Evolutionary conservation across 164 flowering plant species (phyloP), one percentile per base, ranked within the genome.

Genomic region (Aristolochia californica): DNA sequence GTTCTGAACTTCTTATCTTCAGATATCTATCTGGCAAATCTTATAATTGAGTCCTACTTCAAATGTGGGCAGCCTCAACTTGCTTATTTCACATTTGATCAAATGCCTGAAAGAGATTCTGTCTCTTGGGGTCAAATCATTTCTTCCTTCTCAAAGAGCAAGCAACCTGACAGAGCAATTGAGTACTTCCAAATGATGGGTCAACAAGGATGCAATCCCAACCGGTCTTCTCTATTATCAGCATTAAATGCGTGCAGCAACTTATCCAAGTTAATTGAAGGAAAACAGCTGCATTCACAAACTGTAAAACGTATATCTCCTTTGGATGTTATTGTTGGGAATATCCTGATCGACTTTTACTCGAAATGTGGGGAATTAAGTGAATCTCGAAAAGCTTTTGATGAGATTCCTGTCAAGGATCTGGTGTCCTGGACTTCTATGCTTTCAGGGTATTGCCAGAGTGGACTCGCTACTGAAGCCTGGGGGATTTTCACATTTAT

Each of bases 391-490:
- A 22, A 26, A 24, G 40, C 43, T 9, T 68, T 68, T 23, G 60
- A 62, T 45, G 71, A 62, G 16, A 68, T 55, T 54, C 48, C 17
- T 26, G 52, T 26, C 0, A 62, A 55, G 45, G 71, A 68, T 58
- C 62, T 68, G 59, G 71, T 68, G 30, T 67, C 70, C 11, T 62
- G 70, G 66, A 57, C 58, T 20, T 57, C 66, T 2, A 27, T 67
- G 64, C 66, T 67, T 51, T 67, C 70, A 5, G 66, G 70, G 22
- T 66, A 56, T 28, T 57, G 66, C n/a, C 66, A 52, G 25, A 66
- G 57, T 56, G 70, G 65, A 20, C 24, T 51, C 9, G 38, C 44
- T 40, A 40, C 20, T 27, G 56, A 63, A 27, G 67, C 64, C 9
- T 59, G 48, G 67, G 27, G 59, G n/a, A 23, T 55, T 20, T 68